Base-by-base conservation (phyloP, 2,329 filamentous ascomycete genomes). In the Aureobasidium namibiae region DNA sequence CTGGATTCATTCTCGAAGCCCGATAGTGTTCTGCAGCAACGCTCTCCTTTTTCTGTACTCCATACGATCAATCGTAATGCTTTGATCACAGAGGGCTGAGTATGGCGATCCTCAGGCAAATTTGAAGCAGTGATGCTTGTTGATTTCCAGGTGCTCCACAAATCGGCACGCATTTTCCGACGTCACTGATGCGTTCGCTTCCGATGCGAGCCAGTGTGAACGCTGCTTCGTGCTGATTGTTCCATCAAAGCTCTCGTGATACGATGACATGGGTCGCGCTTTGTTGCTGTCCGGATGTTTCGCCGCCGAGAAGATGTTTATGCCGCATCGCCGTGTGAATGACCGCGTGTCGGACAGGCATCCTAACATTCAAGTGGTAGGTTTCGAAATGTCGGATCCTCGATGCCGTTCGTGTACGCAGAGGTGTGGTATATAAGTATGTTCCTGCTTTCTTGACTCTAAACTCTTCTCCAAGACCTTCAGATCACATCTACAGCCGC, bases 351-450 rank as follows among this genome's bases (percentile, higher is more conserved):
- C 29, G 18, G n/a, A 39, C 34, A 49, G 34, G 8, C 41, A 44
- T 23, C 42, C 18, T 46, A 31, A 54, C 38, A n/a, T 29, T 16
- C 24, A 14, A 23, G 33, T 31, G 34, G n/a, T 54, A 42, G 50
- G 31, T 24, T 31, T 33, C 9, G 6, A 14, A 10, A 31, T 21
- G 9, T 23, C 36, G 50, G 50, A 54, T 21, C n/a, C 26, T 36
- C 39, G 36, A 42, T 42, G 52, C 52, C 52, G 52, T 24, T n/a
- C n/a, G 26, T 9, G 11, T n/a, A 4, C 29, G 39, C 52, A 56
- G 18, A 45, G 39, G 52, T 44, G 2, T 56, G 26, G 31, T 56
- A 56, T 45, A 56, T 56, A 56, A 56, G 26, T 39, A 44, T 54
- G 26, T 11, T 45, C 7, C 26, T 14, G 8, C 13, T 50, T 14